These are phyloP conservation scores for Piloderma croceum DNA, from an alignment of 768 basidiomycete genomes.

Conservation along the genomic window DNA sequence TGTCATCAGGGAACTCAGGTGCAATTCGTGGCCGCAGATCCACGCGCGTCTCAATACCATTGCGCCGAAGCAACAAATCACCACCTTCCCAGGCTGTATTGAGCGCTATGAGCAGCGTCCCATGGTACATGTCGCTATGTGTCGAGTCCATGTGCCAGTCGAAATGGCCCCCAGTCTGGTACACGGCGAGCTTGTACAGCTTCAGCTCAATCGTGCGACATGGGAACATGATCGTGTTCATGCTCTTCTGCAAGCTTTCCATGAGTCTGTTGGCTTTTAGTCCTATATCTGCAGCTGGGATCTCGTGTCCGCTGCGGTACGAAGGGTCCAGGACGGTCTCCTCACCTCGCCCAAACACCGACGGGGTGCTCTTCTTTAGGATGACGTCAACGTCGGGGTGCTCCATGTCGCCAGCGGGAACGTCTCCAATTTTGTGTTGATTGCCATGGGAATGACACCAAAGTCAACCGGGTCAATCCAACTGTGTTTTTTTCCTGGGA, in stretches of 20 bases:
- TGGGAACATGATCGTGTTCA: too few species aligned
- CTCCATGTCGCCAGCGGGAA: slow-evolving; percentile 9
- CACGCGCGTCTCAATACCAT: slow-evolving; percentile 6
- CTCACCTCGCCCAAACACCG: slow-evolving; percentile 14
- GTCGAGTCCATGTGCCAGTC: too few species aligned
- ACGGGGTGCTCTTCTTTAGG: slow-evolving; percentile 9
- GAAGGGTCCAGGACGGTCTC: slow-evolving; percentile 12
- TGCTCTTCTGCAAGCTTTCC: too few species aligned
- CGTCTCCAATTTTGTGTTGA: slow-evolving; percentile 4
- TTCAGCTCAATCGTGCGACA: slow-evolving; percentile 2
- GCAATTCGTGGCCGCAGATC: neutral
- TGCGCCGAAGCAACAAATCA: slow-evolving; percentile 10
- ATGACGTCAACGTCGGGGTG: slow-evolving; percentile 12
- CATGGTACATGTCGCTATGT: too few species aligned
- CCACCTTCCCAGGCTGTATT: slow-evolving; percentile 16
- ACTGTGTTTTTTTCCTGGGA: too few species aligned
- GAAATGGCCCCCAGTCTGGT: slow-evolving; percentile 15
- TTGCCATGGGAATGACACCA: too few species aligned
- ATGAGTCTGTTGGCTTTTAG: too few species aligned
- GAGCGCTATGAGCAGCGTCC: slow-evolving; percentile 13
- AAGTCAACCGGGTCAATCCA: too few species aligned
- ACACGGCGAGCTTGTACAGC: slow-evolving; percentile 16
- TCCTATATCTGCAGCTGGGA: slow-evolving; percentile 3
- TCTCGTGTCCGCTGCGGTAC: slow-evolving; percentile 13
- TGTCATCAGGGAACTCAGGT: neutral